These are phyloP conservation scores for Clarireedia sp. DNA, from an alignment of 2,329 filamentous ascomycete species.

Conservation along the genomic window DNA sequence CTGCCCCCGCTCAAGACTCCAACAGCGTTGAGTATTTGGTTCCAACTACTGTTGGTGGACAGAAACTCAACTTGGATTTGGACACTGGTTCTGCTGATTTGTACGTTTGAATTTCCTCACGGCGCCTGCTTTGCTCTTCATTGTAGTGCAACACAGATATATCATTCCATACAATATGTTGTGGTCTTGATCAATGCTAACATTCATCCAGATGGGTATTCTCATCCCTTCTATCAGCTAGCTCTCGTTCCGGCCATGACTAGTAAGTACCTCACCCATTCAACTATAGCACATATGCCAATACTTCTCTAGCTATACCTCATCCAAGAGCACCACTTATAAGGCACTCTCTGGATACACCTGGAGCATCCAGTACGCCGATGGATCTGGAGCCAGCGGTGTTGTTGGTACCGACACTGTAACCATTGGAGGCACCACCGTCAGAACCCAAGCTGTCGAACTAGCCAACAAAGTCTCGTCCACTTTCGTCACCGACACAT, in stretches of 20 bases:
- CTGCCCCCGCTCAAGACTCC: slow-evolving; percentile 18
- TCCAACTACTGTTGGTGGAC: slow-evolving; percentile 22
- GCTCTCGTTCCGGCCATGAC: slow-evolving; percentile 5
- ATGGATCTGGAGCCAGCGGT: slow-evolving; percentile 31
- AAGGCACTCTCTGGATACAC: slow-evolving; percentile 20
- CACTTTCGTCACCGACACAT: slow-evolving; percentile 25
- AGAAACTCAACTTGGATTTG: slow-evolving; percentile 27
- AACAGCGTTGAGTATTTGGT: slow-evolving; percentile 25
- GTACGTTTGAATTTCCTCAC: slow-evolving; percentile 18
- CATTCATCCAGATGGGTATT: slow-evolving; percentile 23
- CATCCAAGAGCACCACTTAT: slow-evolving; percentile 23
- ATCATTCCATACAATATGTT: not conserved
- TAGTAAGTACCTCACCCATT: not conserved
- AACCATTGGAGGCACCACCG: slow-evolving; percentile 26
- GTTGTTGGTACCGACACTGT: slow-evolving; percentile 30
- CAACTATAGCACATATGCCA: not conserved
- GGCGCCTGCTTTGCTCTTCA: not conserved
- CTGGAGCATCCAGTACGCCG: slow-evolving; percentile 28
- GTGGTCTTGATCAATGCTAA: not conserved
- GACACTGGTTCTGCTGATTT: slow-evolving; percentile 28
- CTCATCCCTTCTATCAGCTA: slow-evolving; percentile 20
- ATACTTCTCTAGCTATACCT: slow-evolving; percentile 14
- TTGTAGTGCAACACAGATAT: not conserved
- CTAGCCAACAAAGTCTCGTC: slow-evolving; percentile 26
- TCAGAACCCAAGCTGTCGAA: slow-evolving; percentile 27